Evolutionary conservation across 2,329 filamentous ascomycete species (phyloP), one percentile per base, ranked within the genome.

Genomic region (Pseudonectria buxi): DNA sequence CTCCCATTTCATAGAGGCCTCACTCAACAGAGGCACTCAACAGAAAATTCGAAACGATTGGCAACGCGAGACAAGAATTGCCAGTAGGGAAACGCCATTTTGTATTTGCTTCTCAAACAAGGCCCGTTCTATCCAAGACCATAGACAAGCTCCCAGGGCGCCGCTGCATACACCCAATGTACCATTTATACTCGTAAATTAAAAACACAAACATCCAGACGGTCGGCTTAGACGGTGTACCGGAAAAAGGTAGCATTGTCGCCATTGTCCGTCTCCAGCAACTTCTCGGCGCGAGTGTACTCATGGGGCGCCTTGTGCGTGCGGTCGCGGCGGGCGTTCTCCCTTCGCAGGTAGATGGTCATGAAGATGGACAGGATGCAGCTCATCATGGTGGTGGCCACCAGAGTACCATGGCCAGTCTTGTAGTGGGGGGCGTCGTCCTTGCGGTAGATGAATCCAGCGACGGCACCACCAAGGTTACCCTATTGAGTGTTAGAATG

Each of bases 191-290:
- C 18, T 22, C 18, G 9, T 22, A 22, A 22, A 22, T 9, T 22
- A 22, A 9, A 9, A 6, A 22, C 9, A 22, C 9, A 22, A 22
- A 22, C 5, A 22, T 9, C 18, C 5, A 22, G 9, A 22, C 18
- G 9, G 18, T 9, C 18, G 18, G 22, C 46, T 55, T 59, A 74
- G 25, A 72, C 49, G 7, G 69, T 74, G 46, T 73, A 74, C 39
- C 70, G 62, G 59, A 71, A 76, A 51, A 72, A 74, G 15, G 64
- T 68, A 33, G 76, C 76, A 40, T 69, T 59, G 50, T 81, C 77
- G 7, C 76, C 76, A 38, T 65, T 63, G 41, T 78, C 66, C 24
- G 65, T 58, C 61, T 80, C 73, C 10, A 61, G 31, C 14, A 58
- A 32, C 59, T 67, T 72, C 63, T 78, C 72, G 44, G 72, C 71